Conservation (phyloP, 139 green algal genomes). For the Chlamydomonas asymmetrica region DNA sequence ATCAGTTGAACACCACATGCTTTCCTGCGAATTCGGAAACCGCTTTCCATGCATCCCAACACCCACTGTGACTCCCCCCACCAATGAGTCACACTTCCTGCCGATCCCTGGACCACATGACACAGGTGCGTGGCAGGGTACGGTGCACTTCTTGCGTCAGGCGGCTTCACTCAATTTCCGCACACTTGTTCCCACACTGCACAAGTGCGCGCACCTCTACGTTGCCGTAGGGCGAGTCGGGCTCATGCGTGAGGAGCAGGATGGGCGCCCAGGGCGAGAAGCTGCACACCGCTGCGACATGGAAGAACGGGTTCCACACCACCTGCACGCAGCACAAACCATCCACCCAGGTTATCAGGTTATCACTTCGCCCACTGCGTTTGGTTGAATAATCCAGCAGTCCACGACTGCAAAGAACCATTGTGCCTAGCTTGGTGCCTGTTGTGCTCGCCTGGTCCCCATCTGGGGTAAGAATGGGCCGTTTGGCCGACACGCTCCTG, state of each 20-base stretch:
- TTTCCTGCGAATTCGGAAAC: no score
- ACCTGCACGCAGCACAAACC: background rate
- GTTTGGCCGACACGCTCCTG: no score
- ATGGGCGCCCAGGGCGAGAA: constrained; percentile 46
- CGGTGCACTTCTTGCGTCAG: background rate
- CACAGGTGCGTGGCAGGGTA: background rate
- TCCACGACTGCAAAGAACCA: no score
- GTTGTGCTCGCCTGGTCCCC: no score
- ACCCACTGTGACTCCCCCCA: background rate
- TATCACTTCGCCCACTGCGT: no score
- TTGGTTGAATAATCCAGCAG: no score
- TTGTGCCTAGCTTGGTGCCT: no score
- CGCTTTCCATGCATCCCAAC: no score
- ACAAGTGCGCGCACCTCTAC: no score
- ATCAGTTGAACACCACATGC: no score
- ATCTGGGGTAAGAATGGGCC: no score
- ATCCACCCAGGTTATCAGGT: no score
- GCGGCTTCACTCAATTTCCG: background rate
- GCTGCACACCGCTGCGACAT: constrained; percentile 37
- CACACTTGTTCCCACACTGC: background rate
- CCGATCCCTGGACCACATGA: background rate
- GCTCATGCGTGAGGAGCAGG: constrained; percentile 29
- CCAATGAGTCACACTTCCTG: background rate
- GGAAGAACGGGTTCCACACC: constrained; percentile 42
- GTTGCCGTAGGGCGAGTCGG: constrained; percentile 3